Base-by-base conservation (phyloP, 345 rosid genomes). In the Passiflora organensis region DNA sequence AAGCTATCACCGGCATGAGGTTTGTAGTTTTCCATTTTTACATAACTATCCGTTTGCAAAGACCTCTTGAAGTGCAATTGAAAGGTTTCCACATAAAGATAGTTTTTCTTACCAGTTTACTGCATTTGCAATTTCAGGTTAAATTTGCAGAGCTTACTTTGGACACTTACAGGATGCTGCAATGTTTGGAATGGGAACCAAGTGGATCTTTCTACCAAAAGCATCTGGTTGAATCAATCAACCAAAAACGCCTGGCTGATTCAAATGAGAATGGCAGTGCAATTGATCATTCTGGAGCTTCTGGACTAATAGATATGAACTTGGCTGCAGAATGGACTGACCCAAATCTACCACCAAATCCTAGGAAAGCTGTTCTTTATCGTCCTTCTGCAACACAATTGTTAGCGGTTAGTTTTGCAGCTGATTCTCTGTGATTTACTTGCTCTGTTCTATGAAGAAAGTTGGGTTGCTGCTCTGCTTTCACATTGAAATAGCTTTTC, bases 111-210 rank as follows among this genome's bases (percentile, higher is more conserved):
- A 58, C 47, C 45, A 48, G 46, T 54, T 56, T 4, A 6, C 18
- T 64, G 53, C 32, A 23, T 58, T 70, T 43, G 28, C 54, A 42
- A 60, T 62, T 68, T 56, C 80, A 89, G 99, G 99, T 86, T 52
- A 89, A 89, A 70, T 93, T 81, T 72, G 97, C 97, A 17, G 97
- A 93, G 78, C 74, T 89, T 69, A 89, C 95, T 24, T 64, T 93
- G 76, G 99, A 93, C 72, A 71, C 85, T 18, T 79, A 80, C 61
- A 80, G 99, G 62, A 93, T 86, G 97, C 66, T 93, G 81, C 99
- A 93, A 55, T 89, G 89, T 73, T 68, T 93, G 77, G 99, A 89
- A 68, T 93, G 97, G 97, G 97, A 93, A 57, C 95, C 91, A 2
- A 78, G 86, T 64, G 96, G 89, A 66, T 76, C 89, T 53, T 77